Evolutionary conservation across 2,329 filamentous ascomycete genomes (phyloP), one percentile per base, ranked within the genome.

Genomic region (Rhynchosporium secalis): DNA sequence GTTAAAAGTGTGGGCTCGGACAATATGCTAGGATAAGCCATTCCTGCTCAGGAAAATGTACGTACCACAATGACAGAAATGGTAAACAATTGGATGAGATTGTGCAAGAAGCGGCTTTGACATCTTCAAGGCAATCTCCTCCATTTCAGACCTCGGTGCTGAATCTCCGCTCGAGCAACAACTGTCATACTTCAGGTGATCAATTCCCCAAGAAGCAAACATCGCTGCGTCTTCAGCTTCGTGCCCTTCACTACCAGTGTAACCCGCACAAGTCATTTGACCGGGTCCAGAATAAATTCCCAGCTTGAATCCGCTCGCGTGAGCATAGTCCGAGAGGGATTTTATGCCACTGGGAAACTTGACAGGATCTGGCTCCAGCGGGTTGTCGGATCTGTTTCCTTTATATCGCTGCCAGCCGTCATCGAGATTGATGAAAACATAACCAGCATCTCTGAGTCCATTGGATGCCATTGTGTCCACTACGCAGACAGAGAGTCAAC

Each of bases 221-320:
- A 81, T 80, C 49, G 78, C 72, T 1, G 85, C 86, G 72, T 88
- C 86, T 15, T 83, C 73, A 1, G 78, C 74, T 65, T 89, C 85
- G 65, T 82, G 80, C 0, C 81, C 84, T 10, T 84, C 70, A 63
- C 80, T 83, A 1, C 80, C 85, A 13, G 82, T 65, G 29, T 69
- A 69, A 0, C 65, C 66, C n/a, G 62, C 65, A 62, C 67, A 70
- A 26, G 66, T 67, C 8, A 36, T 38, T 26, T 65, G 75, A 41
- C 82, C 82, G 0, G 82, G 81, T 69, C 81, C 82, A 65, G 81
- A 82, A 69, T 89, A 89, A 57, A 89, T 86, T 0, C 86, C 86
- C 8, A 87, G 74, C 69, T 88, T 88, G 51, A 89, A 70, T 1
- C 83, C 84, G 66, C 84, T 68, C 1, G 67, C 73, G 63, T 88